Base-by-base conservation (phyloP, 2,329 filamentous ascomycete species). In the Exophiala bonariae region DNA sequence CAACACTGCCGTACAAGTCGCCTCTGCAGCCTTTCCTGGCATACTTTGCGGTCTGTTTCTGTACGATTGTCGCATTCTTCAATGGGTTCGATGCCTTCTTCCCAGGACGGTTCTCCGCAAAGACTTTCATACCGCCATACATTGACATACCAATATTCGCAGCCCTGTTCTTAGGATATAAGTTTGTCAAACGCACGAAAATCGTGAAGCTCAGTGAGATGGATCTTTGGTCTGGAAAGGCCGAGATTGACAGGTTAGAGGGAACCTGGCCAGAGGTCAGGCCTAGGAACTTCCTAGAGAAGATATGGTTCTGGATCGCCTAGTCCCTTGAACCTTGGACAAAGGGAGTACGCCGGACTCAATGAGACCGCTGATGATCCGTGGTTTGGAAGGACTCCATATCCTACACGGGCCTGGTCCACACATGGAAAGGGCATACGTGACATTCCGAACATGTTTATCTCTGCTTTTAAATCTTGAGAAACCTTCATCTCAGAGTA, bases 301-400 rank as follows among this genome's bases (percentile, higher is more conserved):
- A 58, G 50, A 56, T 70, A 3, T 75, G 72, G 71, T 72, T 70
- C 59, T 75, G 70, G 71, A 62, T 75, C 60, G 70, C 67, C 14
- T 74, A 26, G 23, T 6, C 23, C n/a, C n/a, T n/a, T n/a, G n/a
- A n/a, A n/a, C n/a, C n/a, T n/a, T n/a, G n/a, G n/a, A n/a, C n/a
- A n/a, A n/a, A n/a, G n/a, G n/a, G n/a, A n/a, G n/a, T n/a, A n/a
- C n/a, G n/a, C n/a, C n/a, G n/a, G n/a, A n/a, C n/a, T n/a, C n/a
- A n/a, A n/a, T n/a, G n/a, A n/a, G n/a, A n/a, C n/a, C n/a, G n/a
- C n/a, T n/a, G n/a, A n/a, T n/a, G n/a, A n/a, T n/a, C n/a, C n/a
- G n/a, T n/a, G n/a, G n/a, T n/a, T n/a, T n/a, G n/a, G n/a, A n/a
- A n/a, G n/a, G n/a, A n/a, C n/a, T n/a, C n/a, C n/a, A n/a, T n/a